A percentile compares a stretch with the other conserved stretches of the same genome.
phyloP scores from a whole-genome alignment of 257 asterid species.

The Catharanthus roseus region DNA sequence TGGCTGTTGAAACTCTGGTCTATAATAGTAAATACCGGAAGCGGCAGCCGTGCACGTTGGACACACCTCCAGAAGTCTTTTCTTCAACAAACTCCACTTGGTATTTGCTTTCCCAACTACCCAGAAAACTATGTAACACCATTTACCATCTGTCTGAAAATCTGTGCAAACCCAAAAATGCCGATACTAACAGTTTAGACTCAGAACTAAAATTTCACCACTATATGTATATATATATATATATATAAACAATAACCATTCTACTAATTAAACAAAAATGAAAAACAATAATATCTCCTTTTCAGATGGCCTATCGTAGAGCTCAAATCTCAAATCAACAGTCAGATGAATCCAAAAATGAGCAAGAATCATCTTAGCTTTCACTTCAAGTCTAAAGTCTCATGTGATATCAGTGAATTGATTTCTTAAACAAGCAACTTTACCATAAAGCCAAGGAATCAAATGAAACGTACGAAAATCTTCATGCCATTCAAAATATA shows the following conservation, averaged over 20 bases:
- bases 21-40: conserved; percentile 48
- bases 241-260: background rate
- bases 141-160: conserved; percentile 68
- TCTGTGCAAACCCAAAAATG: conserved; percentile 33
- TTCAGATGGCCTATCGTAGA: background rate
- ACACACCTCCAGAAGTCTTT: conserved; percentile 60
- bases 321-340: background rate
- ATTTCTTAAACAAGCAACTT: background rate
- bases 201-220: background rate
- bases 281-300: background rate
- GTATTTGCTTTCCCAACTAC: conserved; percentile 51
- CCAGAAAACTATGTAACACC: conserved; percentile 83
- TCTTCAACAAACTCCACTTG: conserved; percentile 53
- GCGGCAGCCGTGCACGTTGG: conserved; percentile 66
- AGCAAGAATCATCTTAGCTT: conserved; percentile 10
- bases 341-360: background rate
- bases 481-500: background rate
- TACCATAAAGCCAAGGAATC: conserved; percentile 19
- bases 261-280: background rate
- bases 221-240: no score
- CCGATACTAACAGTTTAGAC: background rate
- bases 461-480: background rate
- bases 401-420: background rate
- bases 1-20: conserved; percentile 59
- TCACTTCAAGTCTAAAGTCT: conserved; percentile 7